Conservation (phyloP, 805 yeast genomes). For the Candida fluviatilis region DNA sequence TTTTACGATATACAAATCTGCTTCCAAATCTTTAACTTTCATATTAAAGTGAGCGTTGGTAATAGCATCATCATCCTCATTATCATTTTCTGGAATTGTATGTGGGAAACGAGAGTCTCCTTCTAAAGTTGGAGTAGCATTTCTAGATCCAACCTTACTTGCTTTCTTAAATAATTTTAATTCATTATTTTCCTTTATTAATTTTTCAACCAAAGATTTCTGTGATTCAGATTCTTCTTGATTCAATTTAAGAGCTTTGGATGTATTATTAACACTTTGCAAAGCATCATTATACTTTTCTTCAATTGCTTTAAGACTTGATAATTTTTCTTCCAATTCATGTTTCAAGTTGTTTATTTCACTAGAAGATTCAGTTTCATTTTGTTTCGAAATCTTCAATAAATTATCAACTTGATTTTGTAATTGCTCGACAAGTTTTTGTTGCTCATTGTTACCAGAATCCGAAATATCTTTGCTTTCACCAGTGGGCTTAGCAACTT, state of each 20-base stretch:
- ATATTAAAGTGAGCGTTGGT: constrained; percentile 59
- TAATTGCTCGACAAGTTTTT: constrained; percentile 34
- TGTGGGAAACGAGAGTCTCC: constrained; percentile 15
- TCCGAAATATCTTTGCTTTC: constrained; percentile 3
- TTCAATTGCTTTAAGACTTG: constrained; percentile 42
- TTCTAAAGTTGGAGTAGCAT: constrained; percentile 20
- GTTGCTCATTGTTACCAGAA: constrained; percentile 10
- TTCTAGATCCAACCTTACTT: constrained; percentile 27
- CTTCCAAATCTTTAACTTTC: constrained; percentile 77
- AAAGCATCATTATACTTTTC: constrained; percentile 68
- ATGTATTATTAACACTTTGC: constrained; percentile 68
- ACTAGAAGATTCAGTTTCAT: constrained; percentile 30
- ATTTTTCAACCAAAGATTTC: constrained; percentile 50
- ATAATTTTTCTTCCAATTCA: constrained; percentile 27
- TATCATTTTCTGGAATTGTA: constrained; percentile 18
- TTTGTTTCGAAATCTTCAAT: constrained; percentile 42
- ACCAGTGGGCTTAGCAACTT: constrained; percentile 8
- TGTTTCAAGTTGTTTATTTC: constrained; percentile 29
- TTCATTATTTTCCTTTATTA: constrained; percentile 67
- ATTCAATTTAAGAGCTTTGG: constrained; percentile 67
- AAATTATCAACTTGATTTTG: constrained; percentile 57
- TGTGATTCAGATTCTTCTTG: constrained; percentile 67
- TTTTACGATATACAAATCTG: constrained; percentile 72
- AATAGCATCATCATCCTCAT: constrained; percentile 25
- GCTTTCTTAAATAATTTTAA: constrained; percentile 50